Conservation (phyloP, 2,329 filamentous ascomycete species). For the Zasmidium cellare region DNA sequence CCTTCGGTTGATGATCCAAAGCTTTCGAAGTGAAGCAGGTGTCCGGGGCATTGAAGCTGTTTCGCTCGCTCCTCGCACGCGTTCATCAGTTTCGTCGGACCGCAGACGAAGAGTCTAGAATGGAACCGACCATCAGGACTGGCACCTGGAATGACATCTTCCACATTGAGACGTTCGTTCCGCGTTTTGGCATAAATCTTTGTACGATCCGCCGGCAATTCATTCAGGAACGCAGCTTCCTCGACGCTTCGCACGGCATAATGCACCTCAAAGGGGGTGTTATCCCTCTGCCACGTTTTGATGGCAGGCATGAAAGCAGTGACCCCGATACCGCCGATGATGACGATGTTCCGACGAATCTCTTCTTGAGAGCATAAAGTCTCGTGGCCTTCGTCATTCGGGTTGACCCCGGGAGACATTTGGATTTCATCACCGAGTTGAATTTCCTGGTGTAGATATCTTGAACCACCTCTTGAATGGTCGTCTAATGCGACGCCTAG, state of each 20-base stretch:
- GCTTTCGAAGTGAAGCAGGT: conserved; percentile 62
- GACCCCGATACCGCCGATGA: conserved; percentile 66
- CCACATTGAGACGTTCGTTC: conserved; percentile 56
- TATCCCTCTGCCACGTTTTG: conserved; percentile 32
- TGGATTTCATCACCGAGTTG: conserved; percentile 36
- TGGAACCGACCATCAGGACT: conserved; percentile 42
- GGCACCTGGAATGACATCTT: conserved; percentile 41
- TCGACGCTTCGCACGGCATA: conserved; percentile 56
- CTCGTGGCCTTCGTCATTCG: conserved; percentile 16
- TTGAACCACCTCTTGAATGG: conserved; percentile 46
- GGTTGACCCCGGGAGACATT: conserved; percentile 30
- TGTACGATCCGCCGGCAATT: conserved; percentile 31
- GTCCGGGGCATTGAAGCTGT: conserved; percentile 45
- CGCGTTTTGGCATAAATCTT: conserved; percentile 55
- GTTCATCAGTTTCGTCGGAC: conserved; percentile 59
- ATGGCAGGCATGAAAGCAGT: conserved; percentile 62
- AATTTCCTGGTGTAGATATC: conserved; percentile 51
- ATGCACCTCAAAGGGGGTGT: conserved; percentile 54
- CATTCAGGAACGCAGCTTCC: conserved; percentile 56
- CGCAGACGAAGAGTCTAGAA: conserved; percentile 62
- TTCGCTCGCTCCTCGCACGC: conserved; percentile 45
- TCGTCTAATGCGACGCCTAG: conserved; percentile 59
- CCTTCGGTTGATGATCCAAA: conserved; percentile 46
- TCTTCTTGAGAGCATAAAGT: no score
- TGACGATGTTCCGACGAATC: conserved; percentile 50